Base-by-base conservation (phyloP, 805 yeast genomes). In the Komagataella phaffii region DNA sequence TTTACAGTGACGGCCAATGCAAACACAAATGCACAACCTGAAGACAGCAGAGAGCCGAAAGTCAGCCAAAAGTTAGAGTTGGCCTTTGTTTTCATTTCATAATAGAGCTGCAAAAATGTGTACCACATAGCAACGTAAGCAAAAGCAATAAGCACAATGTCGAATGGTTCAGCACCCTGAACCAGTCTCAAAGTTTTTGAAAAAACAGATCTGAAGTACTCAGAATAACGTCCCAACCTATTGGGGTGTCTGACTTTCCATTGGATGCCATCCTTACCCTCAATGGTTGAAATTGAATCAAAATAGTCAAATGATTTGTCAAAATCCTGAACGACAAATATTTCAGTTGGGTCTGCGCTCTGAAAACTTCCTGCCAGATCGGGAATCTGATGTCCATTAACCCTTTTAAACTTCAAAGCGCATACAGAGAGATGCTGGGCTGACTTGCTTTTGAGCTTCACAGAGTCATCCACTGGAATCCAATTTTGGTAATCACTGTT, bases 61-160 rank as follows among this genome's bases (percentile, higher is more conserved):
- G 85, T 91, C 51, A 93, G 74, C 95, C 96, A 88, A 59, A 88
- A 83, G 58, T 79, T 85, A 30, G 97, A 88, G 24, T 96, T 96
- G 24, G 83, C 70, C 50, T 74, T 70, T 50, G 73, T 74, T 57
- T 69, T 70, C 93, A 91, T 83, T 58, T 88, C 89, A 53, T 79
- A 60, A 59, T 86, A 90, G 30, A 91, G 76, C 54, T 81, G 80
- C 54, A 79, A 68, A 58, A 91, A 76, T 8, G 96, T 87, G 66
- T 85, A 82, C 75, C 86, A 74, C 96, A 90, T 89, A 49, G 95
- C 95, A 24, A 79, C 59, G 65, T 91, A 91, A 2, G 96, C 97
- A 50, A 82, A 64, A 2, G 87, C 74, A 50, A 93, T 83, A 53
- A 90, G 73, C 12, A 81, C 80, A 45, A 90, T 81, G 65, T 91